Base-by-base conservation (phyloP, 2,329 filamentous ascomycete species). In the Podosphaera xanthii region DNA sequence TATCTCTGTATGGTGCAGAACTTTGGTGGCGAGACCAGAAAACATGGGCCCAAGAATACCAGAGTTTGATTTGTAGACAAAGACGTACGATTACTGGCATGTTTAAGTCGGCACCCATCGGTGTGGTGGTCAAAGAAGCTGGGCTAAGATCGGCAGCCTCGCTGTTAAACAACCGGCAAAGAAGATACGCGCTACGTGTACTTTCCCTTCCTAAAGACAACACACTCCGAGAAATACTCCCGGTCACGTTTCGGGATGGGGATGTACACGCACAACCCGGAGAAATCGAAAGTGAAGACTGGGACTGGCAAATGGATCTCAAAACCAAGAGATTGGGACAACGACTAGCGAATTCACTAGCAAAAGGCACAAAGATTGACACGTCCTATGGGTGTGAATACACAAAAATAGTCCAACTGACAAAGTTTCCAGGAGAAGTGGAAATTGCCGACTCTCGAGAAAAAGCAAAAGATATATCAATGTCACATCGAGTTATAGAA, bases 231-330 rank as follows among this genome's bases (percentile, higher is more conserved):
- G 22, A 46, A 3, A 57, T 57, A 14, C 36, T 46, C 6, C 22
- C 22, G 14, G 36, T 30, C 34, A 46, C 38, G 3, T 22, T 57
- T 55, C 34, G 52, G 3, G 52, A 14, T 12, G 52, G 52, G n/a
- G 52, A 54, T n/a, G 34, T 36, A n/a, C 52, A 54, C 52, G 52
- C 34, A 35, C 52, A 54, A n/a, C 52, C 34, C 6, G 52, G 52
- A 40, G 22, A 78, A 22, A 52, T 52, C 1, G 8, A 52, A 34
- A 31, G 22, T 31, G 12, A 0, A 52, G 48, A 52, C 8, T 52
- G 30, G 30, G 48, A 52, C 12, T 31, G 48, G 48, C 1, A 1
- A 8, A 31, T 7, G 8, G 48, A 34, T 33, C 22, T 7, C 22
- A 34, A 52, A 34, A 1, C 12, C 12, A 52, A 33, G 48, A 34